phyloP scores from a whole-genome alignment of 2,329 filamentous ascomycete genomes.

The Aspergillus oerlinghausenensis region DNA sequence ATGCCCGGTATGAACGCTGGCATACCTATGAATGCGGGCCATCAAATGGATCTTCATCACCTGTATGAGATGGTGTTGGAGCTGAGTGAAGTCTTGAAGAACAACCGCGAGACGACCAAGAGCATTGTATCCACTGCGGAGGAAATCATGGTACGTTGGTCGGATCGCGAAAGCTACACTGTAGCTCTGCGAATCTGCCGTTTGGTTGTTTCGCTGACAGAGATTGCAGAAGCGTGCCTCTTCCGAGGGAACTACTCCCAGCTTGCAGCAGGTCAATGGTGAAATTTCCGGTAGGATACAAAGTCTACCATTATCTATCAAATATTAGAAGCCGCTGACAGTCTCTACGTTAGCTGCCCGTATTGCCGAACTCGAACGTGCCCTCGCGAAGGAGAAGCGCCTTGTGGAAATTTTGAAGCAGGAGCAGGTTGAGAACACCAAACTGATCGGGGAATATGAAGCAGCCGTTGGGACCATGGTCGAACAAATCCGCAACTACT shows the following conservation, averaged over 20 bases:
- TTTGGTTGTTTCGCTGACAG: conserved; percentile 10
- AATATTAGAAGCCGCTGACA: neutral
- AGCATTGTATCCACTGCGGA: conserved; percentile 47
- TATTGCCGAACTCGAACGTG: conserved; percentile 47
- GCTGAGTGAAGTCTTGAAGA: conserved; percentile 45
- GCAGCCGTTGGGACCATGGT: conserved; percentile 44
- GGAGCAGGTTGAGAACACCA: conserved; percentile 46
- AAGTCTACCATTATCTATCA: neutral
- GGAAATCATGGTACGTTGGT: conserved; percentile 42
- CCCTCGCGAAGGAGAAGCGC: conserved; percentile 43
- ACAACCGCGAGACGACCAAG: conserved; percentile 47
- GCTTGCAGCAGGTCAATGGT: conserved; percentile 40
- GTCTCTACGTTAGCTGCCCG: conserved; percentile 33
- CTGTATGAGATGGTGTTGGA: conserved; percentile 49
- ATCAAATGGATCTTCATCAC: conserved; percentile 50
- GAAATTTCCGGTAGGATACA: conserved; percentile 37
- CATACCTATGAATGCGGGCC: conserved; percentile 45
- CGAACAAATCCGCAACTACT: conserved; percentile 49
- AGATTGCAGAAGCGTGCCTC: conserved; percentile 38
- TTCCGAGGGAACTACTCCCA: conserved; percentile 36
- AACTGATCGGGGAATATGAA: conserved; percentile 47
- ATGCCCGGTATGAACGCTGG: conserved; percentile 35
- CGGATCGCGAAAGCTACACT: neutral
- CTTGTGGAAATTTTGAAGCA: conserved; percentile 39
- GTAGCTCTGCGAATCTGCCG: neutral